phyloP scores from a whole-genome alignment of 805 yeast genomes.

The Sugiyamaella smithiae region DNA sequence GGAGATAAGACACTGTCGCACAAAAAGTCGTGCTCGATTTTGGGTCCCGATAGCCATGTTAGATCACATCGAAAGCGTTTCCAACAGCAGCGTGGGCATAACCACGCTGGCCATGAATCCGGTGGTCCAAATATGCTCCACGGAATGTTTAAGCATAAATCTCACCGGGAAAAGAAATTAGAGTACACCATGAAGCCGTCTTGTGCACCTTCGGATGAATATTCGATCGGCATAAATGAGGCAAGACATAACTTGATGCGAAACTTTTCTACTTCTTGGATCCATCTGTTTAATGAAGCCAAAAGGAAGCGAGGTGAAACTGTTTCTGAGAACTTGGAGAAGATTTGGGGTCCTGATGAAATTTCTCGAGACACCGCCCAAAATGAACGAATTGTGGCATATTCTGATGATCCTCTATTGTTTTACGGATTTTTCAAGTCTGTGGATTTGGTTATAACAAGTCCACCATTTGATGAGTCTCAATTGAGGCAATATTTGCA shows the following conservation, averaged over 20 bases:
- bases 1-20: not conserved
- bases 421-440: slow-evolving; percentile 50
- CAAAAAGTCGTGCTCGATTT: not conserved
- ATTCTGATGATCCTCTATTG: slow-evolving; percentile 49
- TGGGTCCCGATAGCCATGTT: not conserved
- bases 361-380: slow-evolving; percentile 38
- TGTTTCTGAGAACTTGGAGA: slow-evolving; percentile 40
- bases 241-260: slow-evolving; percentile 42
- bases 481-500: slow-evolving; percentile 60
- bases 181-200: slow-evolving; percentile 7
- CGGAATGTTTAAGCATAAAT: not conserved
- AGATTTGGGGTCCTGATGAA: slow-evolving; percentile 28
- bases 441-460: slow-evolving; percentile 46
- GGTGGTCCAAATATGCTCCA: not conserved
- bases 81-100: not conserved
- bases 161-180: not conserved
- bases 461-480: slow-evolving; percentile 51
- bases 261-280: slow-evolving; percentile 66
- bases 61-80: not conserved
- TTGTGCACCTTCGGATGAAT: slow-evolving; percentile 7
- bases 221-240: slow-evolving; percentile 29
- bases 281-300: slow-evolving; percentile 51
- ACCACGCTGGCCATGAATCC: not conserved
- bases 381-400: slow-evolving; percentile 47
- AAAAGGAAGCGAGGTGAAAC: slow-evolving; percentile 27